Evolutionary conservation across 1,284 basidiomycete genomes (phyloP).

Genomic region (Wallemia ichthyophaga): DNA sequence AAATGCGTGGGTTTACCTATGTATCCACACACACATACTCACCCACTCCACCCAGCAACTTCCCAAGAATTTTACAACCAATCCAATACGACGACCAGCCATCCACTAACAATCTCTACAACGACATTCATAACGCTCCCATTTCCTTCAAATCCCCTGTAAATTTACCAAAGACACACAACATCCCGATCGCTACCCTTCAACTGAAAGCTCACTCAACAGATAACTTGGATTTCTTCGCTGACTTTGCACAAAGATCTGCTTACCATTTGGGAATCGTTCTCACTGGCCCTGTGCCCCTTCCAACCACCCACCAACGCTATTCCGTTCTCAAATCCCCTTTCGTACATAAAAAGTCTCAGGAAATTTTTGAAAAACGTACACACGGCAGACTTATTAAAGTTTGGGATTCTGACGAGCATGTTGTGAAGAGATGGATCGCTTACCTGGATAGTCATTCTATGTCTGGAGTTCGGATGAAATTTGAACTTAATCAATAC

Average conservation of each 20-base stretch:
- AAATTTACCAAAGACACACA: slow-evolving; percentile 22
- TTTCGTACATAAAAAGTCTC: slow-evolving; percentile 76
- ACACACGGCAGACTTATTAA: slow-evolving; percentile 64
- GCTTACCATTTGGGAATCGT: slow-evolving; percentile 62
- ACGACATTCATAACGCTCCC: background rate
- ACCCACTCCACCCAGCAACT: background rate
- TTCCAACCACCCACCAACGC: slow-evolving; percentile 47
- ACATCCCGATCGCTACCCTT: slow-evolving; percentile 48
- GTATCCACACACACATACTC: background rate
- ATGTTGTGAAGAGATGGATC: slow-evolving; percentile 52
- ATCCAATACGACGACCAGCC: background rate
- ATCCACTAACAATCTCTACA: background rate
- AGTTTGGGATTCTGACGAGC: slow-evolving; percentile 57
- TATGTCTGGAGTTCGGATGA: slow-evolving; percentile 59
- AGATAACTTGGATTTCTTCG: slow-evolving; percentile 38
- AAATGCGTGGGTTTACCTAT: too few relatives aligned
- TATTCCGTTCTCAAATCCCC: slow-evolving; percentile 68
- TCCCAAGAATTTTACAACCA: background rate
- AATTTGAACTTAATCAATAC: slow-evolving; percentile 45
- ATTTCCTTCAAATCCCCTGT: background rate
- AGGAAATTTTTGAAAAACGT: slow-evolving; percentile 77
- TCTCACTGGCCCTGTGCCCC: slow-evolving; percentile 29
- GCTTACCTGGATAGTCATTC: slow-evolving; percentile 47
- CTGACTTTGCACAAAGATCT: slow-evolving; percentile 55
- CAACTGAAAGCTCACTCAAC: slow-evolving; percentile 52